Evolutionary conservation across 106 monocot genomes (phyloP), one percentile per base, ranked within the genome.

Genomic region (Acanthochlamys bracteata): DNA sequence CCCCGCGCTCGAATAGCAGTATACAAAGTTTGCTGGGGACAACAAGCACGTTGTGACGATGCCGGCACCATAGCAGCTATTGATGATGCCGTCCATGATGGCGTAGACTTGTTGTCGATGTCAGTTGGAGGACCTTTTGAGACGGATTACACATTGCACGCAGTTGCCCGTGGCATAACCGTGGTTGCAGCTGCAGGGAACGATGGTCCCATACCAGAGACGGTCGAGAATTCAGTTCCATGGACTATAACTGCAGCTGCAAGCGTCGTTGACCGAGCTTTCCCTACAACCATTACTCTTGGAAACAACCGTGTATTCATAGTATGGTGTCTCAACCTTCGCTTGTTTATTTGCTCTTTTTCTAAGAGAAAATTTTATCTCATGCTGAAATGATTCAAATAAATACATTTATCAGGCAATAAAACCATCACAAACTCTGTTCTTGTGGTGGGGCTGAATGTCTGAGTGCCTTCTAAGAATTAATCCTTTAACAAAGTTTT

Each of bases 141-240:
- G 13, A 45, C 7, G 7, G 7, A 82, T 14, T 84, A 84, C 53
- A 76, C 85, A 3, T 85, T 90, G 39, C 89, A 86, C 72, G 89
- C 85, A 4, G 85, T 72, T 9, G 62, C 77, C 9, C 71, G 66
- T 56, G 85, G 85, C 9, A 75, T 85, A 21, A 20, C 54, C 26
- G 89, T 90, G 0, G 79, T 90, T 9, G 79, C 66, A 67, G 85
- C 89, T 21, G 89, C 68, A 14, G 89, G 89, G 51, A 90, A 90
- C 62, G 74, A 71, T 57, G 89, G 89, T 13, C 62, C 62, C 21
- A 20, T 15, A 39, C 69, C 85, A 13, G 69, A 79, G 64, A 85
- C 89, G 0, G 63, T 89, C n/a, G 77, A 76, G 49, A 90, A 90
- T 64, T 55, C 76, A 4, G 77, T 82, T 15, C 89, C 89, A 14